These are phyloP conservation scores for Nothophaeocryptopus gaeumannii DNA, from an alignment of 2,329 filamentous ascomycete species.

Conservation along the genomic window DNA sequence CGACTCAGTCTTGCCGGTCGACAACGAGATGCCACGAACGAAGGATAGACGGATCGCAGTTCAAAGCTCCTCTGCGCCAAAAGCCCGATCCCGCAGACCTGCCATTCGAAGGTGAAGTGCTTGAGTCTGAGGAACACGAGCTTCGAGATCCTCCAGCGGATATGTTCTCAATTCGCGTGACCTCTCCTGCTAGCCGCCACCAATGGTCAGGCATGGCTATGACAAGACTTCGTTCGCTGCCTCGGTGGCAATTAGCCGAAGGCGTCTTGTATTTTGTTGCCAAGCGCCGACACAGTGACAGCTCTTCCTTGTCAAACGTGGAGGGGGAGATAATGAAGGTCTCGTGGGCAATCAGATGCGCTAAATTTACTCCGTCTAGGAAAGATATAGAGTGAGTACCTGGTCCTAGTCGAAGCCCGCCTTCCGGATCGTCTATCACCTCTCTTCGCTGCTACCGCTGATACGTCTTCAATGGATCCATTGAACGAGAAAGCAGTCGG, in stretches of 20 bases:
- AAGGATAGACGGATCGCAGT: too few species aligned
- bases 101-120: too few species aligned
- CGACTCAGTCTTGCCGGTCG: too few species aligned
- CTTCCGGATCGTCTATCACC: not conserved
- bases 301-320: constrained; percentile 7
- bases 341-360: constrained; percentile 9
- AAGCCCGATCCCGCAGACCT: too few species aligned
- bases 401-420: not conserved
- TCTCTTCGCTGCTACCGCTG: not conserved
- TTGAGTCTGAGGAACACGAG: too few species aligned
- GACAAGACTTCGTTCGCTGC: not conserved
- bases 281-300: constrained; percentile 11
- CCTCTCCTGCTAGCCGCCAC: too few species aligned
- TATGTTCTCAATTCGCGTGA: too few species aligned
- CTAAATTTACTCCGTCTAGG: constrained; percentile 10
- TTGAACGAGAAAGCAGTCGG: constrained; percentile 47
- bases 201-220: too few species aligned
- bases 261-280: constrained; percentile 7
- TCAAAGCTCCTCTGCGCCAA: too few species aligned
- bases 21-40: too few species aligned
- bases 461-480: constrained; percentile 41
- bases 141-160: too few species aligned
- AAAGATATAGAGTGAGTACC: constrained; percentile 5
- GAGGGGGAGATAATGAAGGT: constrained; percentile 14
- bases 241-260: constrained; percentile 11